These are phyloP conservation scores for Akanthomyces uredinophilus DNA, from an alignment of 2,329 filamentous ascomycete species.

Conservation along the genomic window DNA sequence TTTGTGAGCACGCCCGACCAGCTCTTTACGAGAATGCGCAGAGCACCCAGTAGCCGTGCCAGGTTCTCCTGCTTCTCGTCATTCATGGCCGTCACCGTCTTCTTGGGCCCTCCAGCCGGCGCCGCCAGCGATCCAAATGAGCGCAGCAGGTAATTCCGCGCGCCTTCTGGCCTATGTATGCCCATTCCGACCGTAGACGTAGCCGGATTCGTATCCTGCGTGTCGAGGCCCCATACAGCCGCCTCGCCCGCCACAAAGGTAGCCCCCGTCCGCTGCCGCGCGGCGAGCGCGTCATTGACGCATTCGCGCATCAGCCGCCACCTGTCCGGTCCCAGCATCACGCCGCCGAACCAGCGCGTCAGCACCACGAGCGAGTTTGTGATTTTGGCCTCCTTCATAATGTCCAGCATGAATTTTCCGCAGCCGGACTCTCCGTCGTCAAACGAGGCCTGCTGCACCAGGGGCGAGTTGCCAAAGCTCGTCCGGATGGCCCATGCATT, in stretches of 20 bases:
- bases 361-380: constrained; percentile 53
- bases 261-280: constrained; percentile 36
- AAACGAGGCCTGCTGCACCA: constrained; percentile 46
- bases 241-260: constrained; percentile 41
- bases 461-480: constrained; percentile 32
- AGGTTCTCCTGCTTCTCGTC: constrained; percentile 66
- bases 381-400: constrained; percentile 47
- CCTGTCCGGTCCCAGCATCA: constrained; percentile 56
- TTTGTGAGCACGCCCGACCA: constrained; percentile 62
- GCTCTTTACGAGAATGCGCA: constrained; percentile 67
- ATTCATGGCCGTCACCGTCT: constrained; percentile 44
- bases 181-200: constrained; percentile 52
- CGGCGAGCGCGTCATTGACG: constrained; percentile 49
- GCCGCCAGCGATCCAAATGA: constrained; percentile 51
- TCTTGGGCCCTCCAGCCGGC: constrained; percentile 35
- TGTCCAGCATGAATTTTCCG: constrained; percentile 50
- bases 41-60: constrained; percentile 61
- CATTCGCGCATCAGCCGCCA: constrained; percentile 59
- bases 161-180: constrained; percentile 68
- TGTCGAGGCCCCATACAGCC: constrained; percentile 56
- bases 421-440: constrained; percentile 60
- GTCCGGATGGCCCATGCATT: constrained; percentile 49
- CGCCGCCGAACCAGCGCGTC: constrained; percentile 58
- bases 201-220: constrained; percentile 43
- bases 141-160: constrained; percentile 52